These are phyloP conservation scores for Arxiozyma slooffiae DNA, from an alignment of 1,139 yeast genomes.

Conservation along the genomic window DNA sequence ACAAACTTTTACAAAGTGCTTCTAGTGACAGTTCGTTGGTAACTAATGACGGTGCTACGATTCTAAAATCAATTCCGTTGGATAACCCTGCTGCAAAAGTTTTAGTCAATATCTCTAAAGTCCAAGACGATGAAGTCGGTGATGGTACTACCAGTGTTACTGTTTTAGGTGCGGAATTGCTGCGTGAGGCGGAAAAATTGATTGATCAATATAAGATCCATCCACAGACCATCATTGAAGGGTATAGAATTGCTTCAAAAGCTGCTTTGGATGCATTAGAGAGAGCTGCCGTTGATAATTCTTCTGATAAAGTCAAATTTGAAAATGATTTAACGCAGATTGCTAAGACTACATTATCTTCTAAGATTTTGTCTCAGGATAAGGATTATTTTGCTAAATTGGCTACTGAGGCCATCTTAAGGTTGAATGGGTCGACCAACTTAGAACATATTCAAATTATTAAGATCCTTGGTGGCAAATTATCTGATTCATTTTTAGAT, in stretches of 20 bases:
- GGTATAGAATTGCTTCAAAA: constrained; percentile 77
- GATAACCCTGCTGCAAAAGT: constrained; percentile 99
- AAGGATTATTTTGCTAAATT: constrained; percentile 78
- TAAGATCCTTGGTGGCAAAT: constrained; percentile 86
- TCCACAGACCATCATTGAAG: constrained; percentile 96
- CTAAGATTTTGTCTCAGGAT: constrained; percentile 91
- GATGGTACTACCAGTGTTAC: constrained; percentile 99
- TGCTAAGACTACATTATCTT: constrained; percentile 87
- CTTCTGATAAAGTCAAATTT: constrained; percentile 51
- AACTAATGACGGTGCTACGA: constrained; percentile 98
- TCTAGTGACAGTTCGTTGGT: constrained; percentile 68
- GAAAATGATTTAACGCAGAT: constrained; percentile 71
- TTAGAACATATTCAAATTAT: constrained; percentile 89
- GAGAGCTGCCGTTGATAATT: constrained; percentile 67
- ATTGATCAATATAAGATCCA: constrained; percentile 84
- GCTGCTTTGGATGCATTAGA: constrained; percentile 79
- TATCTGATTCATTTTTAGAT: constrained; percentile 85
- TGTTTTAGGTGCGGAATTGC: constrained; percentile 79
- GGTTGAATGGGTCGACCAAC: constrained; percentile 90
- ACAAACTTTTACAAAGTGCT: constrained; percentile 82
- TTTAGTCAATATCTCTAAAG: constrained; percentile 87
- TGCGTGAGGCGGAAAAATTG: constrained; percentile 90
- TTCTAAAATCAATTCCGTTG: constrained; percentile 83
- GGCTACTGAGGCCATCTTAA: constrained; percentile 88
- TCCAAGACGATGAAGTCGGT: constrained; percentile 97